phyloP scores from a whole-genome alignment of 2,329 filamentous ascomycete species.

The Fusarium cyanostomum region DNA sequence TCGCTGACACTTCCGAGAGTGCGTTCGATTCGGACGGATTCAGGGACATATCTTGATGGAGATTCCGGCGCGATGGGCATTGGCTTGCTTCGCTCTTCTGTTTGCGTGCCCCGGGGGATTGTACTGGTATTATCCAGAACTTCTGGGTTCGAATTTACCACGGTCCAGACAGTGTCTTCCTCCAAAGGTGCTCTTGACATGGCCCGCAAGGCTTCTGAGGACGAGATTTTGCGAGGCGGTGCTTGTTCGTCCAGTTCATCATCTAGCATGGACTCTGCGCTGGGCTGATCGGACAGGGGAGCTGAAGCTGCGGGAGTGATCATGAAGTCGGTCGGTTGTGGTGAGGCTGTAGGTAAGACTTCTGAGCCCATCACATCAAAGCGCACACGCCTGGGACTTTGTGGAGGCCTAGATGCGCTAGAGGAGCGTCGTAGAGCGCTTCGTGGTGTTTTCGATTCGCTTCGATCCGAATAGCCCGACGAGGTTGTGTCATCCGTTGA shows the following conservation, averaged over 20 bases:
- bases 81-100: conserved; percentile 6
- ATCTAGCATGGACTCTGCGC: conserved; percentile 47
- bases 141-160: conserved; percentile 53
- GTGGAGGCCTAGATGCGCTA: conserved; percentile 58
- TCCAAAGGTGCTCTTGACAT: conserved; percentile 62
- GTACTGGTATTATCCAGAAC: conserved; percentile 25
- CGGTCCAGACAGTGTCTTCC: conserved; percentile 61
- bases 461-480: conserved; percentile 63
- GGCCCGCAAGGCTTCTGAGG: conserved; percentile 63
- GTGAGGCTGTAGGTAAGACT: conserved; percentile 68
- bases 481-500: conserved; percentile 60
- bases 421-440: conserved; percentile 68
- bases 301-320: conserved; percentile 41
- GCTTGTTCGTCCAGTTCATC: conserved; percentile 53
- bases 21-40: conserved; percentile 29
- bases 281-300: conserved; percentile 38
- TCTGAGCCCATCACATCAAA: conserved; percentile 70
- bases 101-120: conserved; percentile 4
- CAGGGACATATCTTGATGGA: conserved; percentile 22
- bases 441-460: conserved; percentile 59
- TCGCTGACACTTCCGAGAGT: conserved; percentile 41
- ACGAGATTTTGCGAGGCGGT: conserved; percentile 64
- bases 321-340: conserved; percentile 52
- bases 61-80: conserved; percentile 30
- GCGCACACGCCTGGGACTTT: conserved; percentile 69